phyloP scores from a whole-genome alignment of 1,284 basidiomycete genomes.

The Rhodotorula glutinis region DNA sequence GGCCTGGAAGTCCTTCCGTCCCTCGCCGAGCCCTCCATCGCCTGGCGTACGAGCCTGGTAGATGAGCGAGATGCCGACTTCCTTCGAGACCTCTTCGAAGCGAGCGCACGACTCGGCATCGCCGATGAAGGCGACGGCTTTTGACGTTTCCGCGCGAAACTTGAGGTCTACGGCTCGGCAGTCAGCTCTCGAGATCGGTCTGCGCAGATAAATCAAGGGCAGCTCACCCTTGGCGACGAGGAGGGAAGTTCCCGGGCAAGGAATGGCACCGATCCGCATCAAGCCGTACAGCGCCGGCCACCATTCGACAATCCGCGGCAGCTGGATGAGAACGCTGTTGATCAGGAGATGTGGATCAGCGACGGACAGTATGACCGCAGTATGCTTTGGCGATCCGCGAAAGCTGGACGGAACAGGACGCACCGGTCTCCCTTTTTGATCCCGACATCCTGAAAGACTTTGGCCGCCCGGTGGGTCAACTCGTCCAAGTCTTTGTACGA shows the following conservation, averaged over 20 bases:
- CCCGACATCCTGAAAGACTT: conserved; percentile 21
- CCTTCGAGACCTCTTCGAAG: conserved; percentile 24
- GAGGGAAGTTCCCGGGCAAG: conserved; percentile 33
- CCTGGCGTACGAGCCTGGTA: conserved; percentile 22
- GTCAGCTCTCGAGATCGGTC: neutral
- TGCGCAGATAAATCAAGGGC: no score
- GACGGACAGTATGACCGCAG: no score
- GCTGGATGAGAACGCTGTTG: conserved; percentile 19
- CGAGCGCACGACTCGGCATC: conserved; percentile 16
- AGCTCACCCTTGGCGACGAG: conserved; percentile 37
- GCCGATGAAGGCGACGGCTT: conserved; percentile 35
- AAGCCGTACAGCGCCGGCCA: conserved; percentile 32
- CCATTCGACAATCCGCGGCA: conserved; percentile 22
- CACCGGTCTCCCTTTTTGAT: conserved; percentile 37
- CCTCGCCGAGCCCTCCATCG: neutral
- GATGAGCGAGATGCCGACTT: conserved; percentile 17
- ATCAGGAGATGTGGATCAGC: neutral
- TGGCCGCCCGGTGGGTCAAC: conserved; percentile 23
- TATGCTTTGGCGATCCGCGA: neutral
- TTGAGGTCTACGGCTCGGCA: conserved; percentile 26
- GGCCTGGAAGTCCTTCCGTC: conserved; percentile 20
- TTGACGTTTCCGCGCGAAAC: conserved; percentile 23
- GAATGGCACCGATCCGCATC: conserved; percentile 30
- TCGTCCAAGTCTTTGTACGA: conserved; percentile 24
- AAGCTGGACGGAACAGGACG: neutral